Percentiles rank a stretch among this genome's conserved stretches.
Evolutionary conservation across 352 stramenopile species (phyloP).

Genomic region (Globisporangium carolinianum): DNA sequence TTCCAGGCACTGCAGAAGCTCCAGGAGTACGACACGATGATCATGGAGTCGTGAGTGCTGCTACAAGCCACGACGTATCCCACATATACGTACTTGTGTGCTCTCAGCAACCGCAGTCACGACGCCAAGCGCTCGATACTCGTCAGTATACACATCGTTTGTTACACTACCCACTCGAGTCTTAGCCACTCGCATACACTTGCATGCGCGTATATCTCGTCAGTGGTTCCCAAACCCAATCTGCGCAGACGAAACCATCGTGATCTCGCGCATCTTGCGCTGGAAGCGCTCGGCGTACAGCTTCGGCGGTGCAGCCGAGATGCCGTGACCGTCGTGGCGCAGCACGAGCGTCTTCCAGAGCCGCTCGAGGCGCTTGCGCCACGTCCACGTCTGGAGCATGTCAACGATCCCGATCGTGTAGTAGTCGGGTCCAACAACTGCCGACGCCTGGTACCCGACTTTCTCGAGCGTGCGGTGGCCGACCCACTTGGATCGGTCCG

Average conservation of each 20-base stretch:
- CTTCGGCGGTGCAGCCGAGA: constrained; percentile 71
- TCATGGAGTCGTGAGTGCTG: constrained; percentile 39
- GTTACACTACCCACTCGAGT: background rate
- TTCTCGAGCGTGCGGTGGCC: constrained; percentile 57
- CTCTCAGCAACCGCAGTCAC: background rate
- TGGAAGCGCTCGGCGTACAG: constrained; percentile 78
- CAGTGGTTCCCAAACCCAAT: constrained; percentile 42
- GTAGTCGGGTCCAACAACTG: constrained; percentile 77
- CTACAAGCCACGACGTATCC: too few species aligned
- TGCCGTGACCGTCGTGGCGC: constrained; percentile 55
- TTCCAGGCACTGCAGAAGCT: constrained; percentile 77
- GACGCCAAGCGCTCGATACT: background rate
- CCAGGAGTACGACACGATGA: constrained; percentile 81
- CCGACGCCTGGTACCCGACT: constrained; percentile 55
- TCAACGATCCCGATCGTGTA: constrained; percentile 89
- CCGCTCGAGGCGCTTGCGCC: constrained; percentile 70
- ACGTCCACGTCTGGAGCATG: constrained; percentile 88
- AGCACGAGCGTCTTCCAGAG: constrained; percentile 82
- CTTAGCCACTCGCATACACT: background rate
- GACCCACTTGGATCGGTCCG: constrained; percentile 34
- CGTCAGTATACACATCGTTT: constrained; percentile 20
- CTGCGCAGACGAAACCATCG: constrained; percentile 63
- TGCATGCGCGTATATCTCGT: background rate
- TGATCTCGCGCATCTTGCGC: constrained; percentile 76
- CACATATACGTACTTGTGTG: background rate